phyloP scores from a whole-genome alignment of 202 grass and related monocot species.

The Alloteropsis angusta region DNA sequence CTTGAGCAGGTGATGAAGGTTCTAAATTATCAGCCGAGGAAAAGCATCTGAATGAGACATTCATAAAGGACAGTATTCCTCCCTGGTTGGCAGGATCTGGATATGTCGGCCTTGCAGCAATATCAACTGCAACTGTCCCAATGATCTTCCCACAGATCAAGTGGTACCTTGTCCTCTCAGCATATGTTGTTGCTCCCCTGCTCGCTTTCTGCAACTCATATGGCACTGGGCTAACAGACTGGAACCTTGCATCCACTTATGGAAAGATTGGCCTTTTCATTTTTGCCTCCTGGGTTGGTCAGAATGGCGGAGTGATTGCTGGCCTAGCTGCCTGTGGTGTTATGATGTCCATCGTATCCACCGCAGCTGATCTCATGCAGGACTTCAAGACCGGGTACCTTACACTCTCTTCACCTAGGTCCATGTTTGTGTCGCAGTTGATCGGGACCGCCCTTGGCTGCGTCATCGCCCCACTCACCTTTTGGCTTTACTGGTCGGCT shows the following conservation, averaged over 20 bases:
- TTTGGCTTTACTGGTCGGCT: constrained; percentile 91
- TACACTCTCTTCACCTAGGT: constrained; percentile 76
- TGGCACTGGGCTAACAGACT: constrained; percentile 80
- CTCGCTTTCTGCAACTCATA: constrained; percentile 96
- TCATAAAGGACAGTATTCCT: constrained; percentile 74
- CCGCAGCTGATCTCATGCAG: constrained; percentile 84
- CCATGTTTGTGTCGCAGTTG: constrained; percentile 90
- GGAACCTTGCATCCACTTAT: constrained; percentile 78
- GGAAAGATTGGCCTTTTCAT: constrained; percentile 93
- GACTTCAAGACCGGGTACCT: constrained; percentile 97
- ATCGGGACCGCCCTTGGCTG: constrained; percentile 86
- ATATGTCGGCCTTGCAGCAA: constrained; percentile 68
- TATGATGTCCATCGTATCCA: constrained; percentile 95
- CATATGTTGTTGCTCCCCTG: constrained; percentile 67
- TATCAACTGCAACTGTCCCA: constrained; percentile 74
- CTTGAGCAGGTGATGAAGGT: constrained; percentile 39
- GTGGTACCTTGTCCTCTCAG: constrained; percentile 78
- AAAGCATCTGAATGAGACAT: constrained; percentile 53
- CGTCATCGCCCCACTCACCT: constrained; percentile 82
- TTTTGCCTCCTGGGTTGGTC: constrained; percentile 74
- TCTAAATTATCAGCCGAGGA: constrained; percentile 49
- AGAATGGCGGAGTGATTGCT: constrained; percentile 76
- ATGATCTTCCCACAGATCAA: constrained; percentile 85
- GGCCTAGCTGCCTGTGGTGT: constrained; percentile 84
- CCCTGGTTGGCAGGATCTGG: constrained; percentile 70